Base-by-base conservation (phyloP, 495 filamentous ascomycete species). In the Pseudoneurospora amorphoporcata region DNA sequence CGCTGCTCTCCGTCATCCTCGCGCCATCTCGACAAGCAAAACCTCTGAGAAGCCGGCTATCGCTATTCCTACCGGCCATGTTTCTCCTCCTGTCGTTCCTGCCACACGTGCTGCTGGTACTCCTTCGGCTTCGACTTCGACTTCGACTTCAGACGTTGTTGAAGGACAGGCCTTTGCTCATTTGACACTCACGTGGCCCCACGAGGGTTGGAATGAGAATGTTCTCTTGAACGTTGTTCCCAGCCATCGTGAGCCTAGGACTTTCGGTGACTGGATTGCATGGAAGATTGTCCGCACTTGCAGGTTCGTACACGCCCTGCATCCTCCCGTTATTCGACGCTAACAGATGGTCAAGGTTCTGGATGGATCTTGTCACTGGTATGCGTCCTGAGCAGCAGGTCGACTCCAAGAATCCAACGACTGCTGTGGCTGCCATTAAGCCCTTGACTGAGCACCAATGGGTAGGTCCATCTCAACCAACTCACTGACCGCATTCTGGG, bases 141-240 rank as follows among this genome's bases (percentile, higher is more conserved):
- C 29, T 35, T 32, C 53, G 14, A 35, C 12, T 32, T 14, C 12
- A 23, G 53, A 65, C 29, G 7, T 37, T 37, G 35, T 12, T 0
- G 53, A 65, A 32, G 53, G 53, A 37, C 32, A 65, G 16, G 23
- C 6, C 12, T 65, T 65, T 65, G 53, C 53, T 0, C 7, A 23
- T 65, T 29, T 65, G 53, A 84, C 87, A n/a, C 77, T 90, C 42
- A 86, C 90, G 74, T 93, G 91, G 90, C 84, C 86, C 0, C 91
- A 94, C 79, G 91, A 89, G 72, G 84, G 87, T 73, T 91, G 82
- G 70, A 84, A 84, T 12, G 79, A 86, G 75, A 70, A 82, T 74
- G 84, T 84, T 75, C 82, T 86, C 83, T 69, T 79, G 19, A 74
- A 72, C 17, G 81, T 85, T 5, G 79, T 80, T 17, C 81, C 82